phyloP scores from a whole-genome alignment of 768 basidiomycete species.

The Scleroderma citrinum region DNA sequence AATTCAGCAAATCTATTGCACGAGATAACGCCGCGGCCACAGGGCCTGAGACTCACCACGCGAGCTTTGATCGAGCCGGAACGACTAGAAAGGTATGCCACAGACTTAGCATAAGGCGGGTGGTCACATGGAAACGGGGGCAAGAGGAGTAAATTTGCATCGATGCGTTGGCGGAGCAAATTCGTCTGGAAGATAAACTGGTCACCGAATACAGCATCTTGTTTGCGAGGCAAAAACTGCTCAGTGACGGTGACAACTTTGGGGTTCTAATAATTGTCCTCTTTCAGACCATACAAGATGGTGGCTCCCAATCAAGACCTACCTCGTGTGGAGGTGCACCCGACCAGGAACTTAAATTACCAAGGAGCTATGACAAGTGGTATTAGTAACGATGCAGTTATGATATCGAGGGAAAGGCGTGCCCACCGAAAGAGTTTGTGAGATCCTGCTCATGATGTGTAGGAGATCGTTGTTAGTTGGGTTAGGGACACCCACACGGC shows the following conservation, averaged over 20 bases:
- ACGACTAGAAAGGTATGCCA: constrained; percentile 25
- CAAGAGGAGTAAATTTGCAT: constrained; percentile 23
- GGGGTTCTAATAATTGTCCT: constrained; percentile 12
- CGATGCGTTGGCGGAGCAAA: constrained; percentile 16
- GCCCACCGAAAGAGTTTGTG: constrained; percentile 26
- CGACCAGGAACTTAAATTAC: constrained; percentile 18
- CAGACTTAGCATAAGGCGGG: constrained; percentile 28
- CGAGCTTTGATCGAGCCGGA: constrained; percentile 19
- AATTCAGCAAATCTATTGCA: constrained; percentile 2
- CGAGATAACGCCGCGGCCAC: neutral
- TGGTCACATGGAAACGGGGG: constrained; percentile 22
- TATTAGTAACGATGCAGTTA: neutral
- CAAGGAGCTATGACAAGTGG: constrained; percentile 16
- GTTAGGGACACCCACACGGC: neutral
- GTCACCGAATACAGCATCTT: constrained; percentile 23
- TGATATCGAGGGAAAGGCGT: neutral
- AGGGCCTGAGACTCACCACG: constrained; percentile 18
- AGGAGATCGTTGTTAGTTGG: neutral
- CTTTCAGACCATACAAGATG: constrained; percentile 1
- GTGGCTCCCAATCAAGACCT: constrained; percentile 1
- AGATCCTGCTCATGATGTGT: constrained; percentile 26
- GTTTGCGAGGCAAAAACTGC: constrained; percentile 26
- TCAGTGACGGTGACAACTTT: constrained; percentile 17
- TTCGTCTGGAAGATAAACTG: constrained; percentile 25
- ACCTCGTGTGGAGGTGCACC: constrained; percentile 14